phyloP scores from a whole-genome alignment of 1,139 yeast species.

The Lodderomyces parapsilosis region DNA sequence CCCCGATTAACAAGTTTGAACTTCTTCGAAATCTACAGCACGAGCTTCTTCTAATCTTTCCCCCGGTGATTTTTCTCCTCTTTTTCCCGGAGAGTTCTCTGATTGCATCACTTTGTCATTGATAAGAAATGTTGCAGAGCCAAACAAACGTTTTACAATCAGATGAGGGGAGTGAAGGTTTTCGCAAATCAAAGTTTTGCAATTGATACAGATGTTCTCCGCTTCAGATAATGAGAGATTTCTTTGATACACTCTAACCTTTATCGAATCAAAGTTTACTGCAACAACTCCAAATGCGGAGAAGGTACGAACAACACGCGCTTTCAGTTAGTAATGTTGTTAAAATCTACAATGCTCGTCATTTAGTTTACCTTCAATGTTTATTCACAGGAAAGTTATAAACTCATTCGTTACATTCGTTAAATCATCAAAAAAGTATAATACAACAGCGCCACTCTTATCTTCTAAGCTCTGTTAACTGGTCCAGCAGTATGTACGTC shows the following conservation, averaged over 20 bases:
- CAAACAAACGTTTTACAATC: no score
- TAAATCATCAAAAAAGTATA: neutral
- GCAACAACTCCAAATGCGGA: no score
- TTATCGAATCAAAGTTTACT: no score
- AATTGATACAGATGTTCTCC: neutral
- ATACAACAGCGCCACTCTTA: neutral
- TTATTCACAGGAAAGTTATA: neutral
- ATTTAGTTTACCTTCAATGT: neutral
- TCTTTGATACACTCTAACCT: no score
- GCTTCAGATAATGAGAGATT: no score
- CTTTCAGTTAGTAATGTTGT: no score
- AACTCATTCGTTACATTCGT: neutral
- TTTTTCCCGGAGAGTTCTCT: neutral
- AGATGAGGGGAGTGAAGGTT: neutral
- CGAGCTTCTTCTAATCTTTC: no score
- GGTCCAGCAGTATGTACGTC: conserved; percentile 49
- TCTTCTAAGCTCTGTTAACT: conserved; percentile 27
- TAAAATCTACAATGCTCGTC: no score
- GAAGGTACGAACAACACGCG: no score
- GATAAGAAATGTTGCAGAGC: neutral
- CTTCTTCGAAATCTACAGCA: no score
- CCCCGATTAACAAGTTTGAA: no score
- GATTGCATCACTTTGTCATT: neutral
- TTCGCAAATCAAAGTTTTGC: neutral
- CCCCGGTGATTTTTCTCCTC: neutral